These are phyloP conservation scores for Zasmidium angulare DNA, from an alignment of 2,329 filamentous ascomycete genomes.

Conservation along the genomic window DNA sequence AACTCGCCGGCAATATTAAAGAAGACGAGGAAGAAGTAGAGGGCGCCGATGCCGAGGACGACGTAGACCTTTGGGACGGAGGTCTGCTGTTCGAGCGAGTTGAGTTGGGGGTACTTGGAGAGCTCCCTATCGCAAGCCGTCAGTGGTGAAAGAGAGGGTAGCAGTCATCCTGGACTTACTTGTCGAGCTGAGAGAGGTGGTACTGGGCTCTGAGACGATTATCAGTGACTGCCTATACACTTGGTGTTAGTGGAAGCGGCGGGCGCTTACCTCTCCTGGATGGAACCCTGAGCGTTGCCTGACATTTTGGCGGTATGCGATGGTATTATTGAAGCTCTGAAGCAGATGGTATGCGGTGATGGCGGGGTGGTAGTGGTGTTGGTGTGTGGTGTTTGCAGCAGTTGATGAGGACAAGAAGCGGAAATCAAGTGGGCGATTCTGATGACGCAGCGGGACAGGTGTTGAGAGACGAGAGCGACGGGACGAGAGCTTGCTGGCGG, in stretches of 20 bases:
- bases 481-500: no score
- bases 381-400: background rate
- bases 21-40: constrained; percentile 89
- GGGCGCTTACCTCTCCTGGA: constrained; percentile 27
- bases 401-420: constrained; percentile 1
- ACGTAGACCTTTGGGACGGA: constrained; percentile 83
- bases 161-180: constrained; percentile 58
- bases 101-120: constrained; percentile 79
- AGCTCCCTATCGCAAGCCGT: constrained; percentile 55
- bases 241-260: constrained; percentile 6
- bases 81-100: constrained; percentile 83
- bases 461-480: no score
- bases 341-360: constrained; percentile 1
- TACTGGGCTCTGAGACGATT: constrained; percentile 39
- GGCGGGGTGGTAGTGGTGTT: background rate
- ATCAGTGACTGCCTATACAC: constrained; percentile 12
- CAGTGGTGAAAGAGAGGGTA: background rate
- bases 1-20: constrained; percentile 90
- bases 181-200: constrained; percentile 77
- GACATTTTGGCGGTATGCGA: constrained; percentile 16
- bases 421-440: no score
- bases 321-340: constrained; percentile 10
- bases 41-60: constrained; percentile 69
- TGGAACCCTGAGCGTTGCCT: constrained; percentile 23
- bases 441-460: no score